phyloP scores from a whole-genome alignment of 169 alveolate genomes.

The Cryptosporidium sp. region DNA sequence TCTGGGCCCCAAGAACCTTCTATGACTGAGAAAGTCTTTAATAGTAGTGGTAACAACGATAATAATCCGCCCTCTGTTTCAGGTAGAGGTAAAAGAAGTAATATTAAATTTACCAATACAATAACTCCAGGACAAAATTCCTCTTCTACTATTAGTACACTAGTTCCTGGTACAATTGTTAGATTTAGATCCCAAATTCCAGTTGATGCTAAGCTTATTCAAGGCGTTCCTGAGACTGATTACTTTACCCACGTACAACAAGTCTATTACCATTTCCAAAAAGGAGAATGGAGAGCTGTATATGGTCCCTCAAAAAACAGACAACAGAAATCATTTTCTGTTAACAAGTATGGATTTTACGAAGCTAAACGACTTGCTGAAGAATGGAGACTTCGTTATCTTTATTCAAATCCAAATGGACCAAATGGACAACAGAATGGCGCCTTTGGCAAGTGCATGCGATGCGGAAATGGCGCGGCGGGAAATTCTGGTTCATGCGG shows the following conservation, averaged over 20 bases:
- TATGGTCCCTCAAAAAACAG: conserved; percentile 75
- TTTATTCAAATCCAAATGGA: conserved; percentile 56
- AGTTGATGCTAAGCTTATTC: conserved; percentile 67
- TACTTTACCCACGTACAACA: conserved; percentile 72
- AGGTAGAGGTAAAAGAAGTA: conserved; percentile 10
- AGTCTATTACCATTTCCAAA: conserved; percentile 71
- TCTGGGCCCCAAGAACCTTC: neutral
- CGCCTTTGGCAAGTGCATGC: conserved; percentile 5
- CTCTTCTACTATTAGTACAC: conserved; percentile 34
- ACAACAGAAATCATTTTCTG: conserved; percentile 74
- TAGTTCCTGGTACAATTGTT: conserved; percentile 70
- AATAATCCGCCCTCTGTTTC: neutral
- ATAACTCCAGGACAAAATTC: neutral
- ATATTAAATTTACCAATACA: neutral
- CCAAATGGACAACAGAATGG: neutral
- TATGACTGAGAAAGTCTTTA: neutral
- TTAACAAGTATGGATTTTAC: conserved; percentile 62
- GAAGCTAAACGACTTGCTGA: conserved; percentile 70
- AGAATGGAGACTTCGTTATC: conserved; percentile 69
- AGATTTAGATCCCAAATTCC: conserved; percentile 74
- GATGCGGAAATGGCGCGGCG: conserved; percentile 7
- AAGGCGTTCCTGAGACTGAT: conserved; percentile 73
- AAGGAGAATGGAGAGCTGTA: conserved; percentile 75
- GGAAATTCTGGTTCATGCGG: conserved; percentile 11
- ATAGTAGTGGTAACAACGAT: neutral